Base-by-base conservation (phyloP, 495 filamentous ascomycete species). In the Oidiodendron maius region DNA sequence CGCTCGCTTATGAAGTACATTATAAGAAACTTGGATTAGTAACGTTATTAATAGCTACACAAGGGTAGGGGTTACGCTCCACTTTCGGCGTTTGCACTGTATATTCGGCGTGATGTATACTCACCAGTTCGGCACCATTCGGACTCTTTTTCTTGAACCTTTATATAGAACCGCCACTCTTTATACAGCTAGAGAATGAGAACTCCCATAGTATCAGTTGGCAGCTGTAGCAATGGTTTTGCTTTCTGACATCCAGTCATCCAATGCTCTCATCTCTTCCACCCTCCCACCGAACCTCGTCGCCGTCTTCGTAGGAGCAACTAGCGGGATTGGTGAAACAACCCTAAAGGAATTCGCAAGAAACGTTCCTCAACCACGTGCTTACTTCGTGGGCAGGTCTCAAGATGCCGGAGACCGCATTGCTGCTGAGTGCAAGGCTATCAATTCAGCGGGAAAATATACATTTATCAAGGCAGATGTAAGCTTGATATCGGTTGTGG, bases 371-470 rank as follows among this genome's bases (percentile, higher is more conserved):
- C 16, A 23, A 20, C 47, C 51, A 2, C 58, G 55, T 18, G 51
- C 65, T 10, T 73, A 71, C 46, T 62, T 73, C 44, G 39, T 71
- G n/a, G 70, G 69, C 11, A 61, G 74, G 18, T 73, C 64, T 47
- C 55, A 70, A 48, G 48, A 37, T 3, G 51, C 55, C 34, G 62
- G 61, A 38, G 61, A 53, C n/a, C 51, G 62, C 22, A 53, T 62
- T 28, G 61, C 71, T 18, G 59, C 65, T 40, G 61, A 67, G 9
- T 50, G 44, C 17, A 22, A 47, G 13, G 18, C 28, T 9, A 45
- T 42, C 13, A 62, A 59, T 38, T 47, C 49, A 32, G 5, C 48
- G 23, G 63, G 34, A n/a, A 51, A 46, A 2, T 50, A 55, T 11
- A 36, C 39, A 0, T 66, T 62, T 28, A 30, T 62, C 9, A 46